These are phyloP conservation scores for Rosa lucieae DNA, from an alignment of 306 rosid species.

Conservation along the genomic window DNA sequence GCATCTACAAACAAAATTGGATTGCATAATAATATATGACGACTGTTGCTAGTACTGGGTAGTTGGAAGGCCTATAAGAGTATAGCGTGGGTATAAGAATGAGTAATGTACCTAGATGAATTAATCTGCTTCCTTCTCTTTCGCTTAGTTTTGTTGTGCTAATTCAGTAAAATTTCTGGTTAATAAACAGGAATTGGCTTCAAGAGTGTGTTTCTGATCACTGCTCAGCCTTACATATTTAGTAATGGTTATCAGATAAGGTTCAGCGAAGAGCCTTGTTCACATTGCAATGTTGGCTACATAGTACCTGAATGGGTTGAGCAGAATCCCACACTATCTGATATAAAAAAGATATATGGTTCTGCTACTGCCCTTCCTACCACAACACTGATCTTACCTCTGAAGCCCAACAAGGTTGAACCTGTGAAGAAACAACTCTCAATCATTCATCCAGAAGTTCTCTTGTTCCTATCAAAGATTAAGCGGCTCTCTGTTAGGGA, in stretches of 20 bases:
- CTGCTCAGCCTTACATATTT: slow-evolving; percentile 63
- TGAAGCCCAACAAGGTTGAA: slow-evolving; percentile 59
- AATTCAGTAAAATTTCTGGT: slow-evolving; percentile 15
- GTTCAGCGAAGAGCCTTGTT: slow-evolving; percentile 69
- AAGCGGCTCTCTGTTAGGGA: slow-evolving; percentile 63
- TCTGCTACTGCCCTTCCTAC: slow-evolving; percentile 44
- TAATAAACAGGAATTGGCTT: slow-evolving; percentile 76
- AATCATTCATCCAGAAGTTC: slow-evolving; percentile 59
- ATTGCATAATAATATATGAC: not conserved
- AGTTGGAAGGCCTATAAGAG: not conserved
- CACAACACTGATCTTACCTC: slow-evolving; percentile 59
- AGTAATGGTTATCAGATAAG: slow-evolving; percentile 81
- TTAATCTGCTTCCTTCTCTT: not conserved
- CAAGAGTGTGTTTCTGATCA: slow-evolving; percentile 82
- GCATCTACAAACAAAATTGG: not conserved
- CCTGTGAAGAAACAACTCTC: slow-evolving; percentile 73
- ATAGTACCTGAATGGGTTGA: slow-evolving; percentile 95
- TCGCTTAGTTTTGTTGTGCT: not conserved
- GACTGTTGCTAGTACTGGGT: not conserved
- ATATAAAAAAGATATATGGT: slow-evolving; percentile 50
- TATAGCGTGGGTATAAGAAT: not conserved
- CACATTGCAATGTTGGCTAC: slow-evolving; percentile 64
- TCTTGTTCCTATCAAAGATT: slow-evolving; percentile 68
- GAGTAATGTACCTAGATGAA: not conserved
- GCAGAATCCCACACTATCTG: slow-evolving; percentile 45